Evolutionary conservation across 2,329 filamentous ascomycete species (phyloP).

Genomic region (Cordyceps cateniannulata): DNA sequence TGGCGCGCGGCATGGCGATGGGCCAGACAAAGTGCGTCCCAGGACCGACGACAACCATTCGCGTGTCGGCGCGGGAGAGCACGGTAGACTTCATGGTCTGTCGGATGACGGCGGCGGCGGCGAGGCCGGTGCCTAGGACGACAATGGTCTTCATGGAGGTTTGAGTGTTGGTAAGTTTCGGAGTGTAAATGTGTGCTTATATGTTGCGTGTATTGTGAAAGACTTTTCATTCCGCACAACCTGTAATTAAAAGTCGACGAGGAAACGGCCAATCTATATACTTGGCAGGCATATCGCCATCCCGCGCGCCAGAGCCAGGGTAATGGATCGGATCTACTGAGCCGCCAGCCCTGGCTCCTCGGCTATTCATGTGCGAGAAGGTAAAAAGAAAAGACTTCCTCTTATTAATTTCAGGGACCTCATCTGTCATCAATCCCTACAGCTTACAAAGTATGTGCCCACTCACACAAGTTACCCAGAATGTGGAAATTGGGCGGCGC

Average conservation of each 20-base stretch:
- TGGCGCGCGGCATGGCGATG: constrained; percentile 39
- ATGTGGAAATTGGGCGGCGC: background rate
- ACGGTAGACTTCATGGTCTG: constrained; percentile 41
- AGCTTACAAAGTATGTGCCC: background rate
- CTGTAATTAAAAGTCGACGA: background rate
- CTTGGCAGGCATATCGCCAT: background rate
- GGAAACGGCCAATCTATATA: background rate
- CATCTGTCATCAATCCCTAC: background rate
- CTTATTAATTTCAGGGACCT: background rate
- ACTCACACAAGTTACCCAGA: background rate
- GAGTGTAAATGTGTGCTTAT: background rate
- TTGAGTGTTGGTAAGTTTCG: background rate
- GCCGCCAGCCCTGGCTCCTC: background rate
- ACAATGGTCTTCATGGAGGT: constrained; percentile 36
- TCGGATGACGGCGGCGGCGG: constrained; percentile 42
- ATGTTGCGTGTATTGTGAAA: background rate
- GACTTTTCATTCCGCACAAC: too few relatives aligned
- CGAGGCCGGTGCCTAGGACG: constrained; percentile 42
- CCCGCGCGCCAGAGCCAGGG: background rate
- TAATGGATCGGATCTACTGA: background rate
- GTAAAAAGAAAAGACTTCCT: background rate
- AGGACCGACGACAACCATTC: constrained; percentile 40
- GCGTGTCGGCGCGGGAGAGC: constrained; percentile 33
- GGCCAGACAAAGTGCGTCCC: constrained; percentile 44
- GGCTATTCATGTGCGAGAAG: background rate